Percentiles rank a stretch among this genome's conserved stretches.
These are phyloP conservation scores for Porodaedalea pini DNA, from an alignment of 1,284 basidiomycete genomes.

Conservation along the genomic window DNA sequence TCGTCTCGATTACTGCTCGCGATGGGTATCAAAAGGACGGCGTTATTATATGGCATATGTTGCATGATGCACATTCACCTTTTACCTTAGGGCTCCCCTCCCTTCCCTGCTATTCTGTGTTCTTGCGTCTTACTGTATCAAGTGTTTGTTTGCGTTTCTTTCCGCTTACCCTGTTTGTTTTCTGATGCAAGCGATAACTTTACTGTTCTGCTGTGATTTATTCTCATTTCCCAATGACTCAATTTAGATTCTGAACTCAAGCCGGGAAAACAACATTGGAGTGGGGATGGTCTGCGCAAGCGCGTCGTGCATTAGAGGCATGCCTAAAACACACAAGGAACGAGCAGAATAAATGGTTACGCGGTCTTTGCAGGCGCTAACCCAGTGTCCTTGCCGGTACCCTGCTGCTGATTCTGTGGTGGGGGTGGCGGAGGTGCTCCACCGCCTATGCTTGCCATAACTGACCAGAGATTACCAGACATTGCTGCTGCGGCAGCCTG, in stretches of 20 bases:
- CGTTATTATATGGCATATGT: too few relatives aligned
- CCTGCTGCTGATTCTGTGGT: not conserved
- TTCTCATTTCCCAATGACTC: not conserved
- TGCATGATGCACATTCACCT: too few relatives aligned
- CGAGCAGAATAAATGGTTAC: not conserved
- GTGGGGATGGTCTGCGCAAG: not conserved
- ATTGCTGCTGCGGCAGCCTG: slow-evolving; percentile 68
- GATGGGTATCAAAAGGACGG: too few relatives aligned
- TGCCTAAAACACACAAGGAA: not conserved
- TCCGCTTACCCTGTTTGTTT: not conserved
- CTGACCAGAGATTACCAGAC: slow-evolving; percentile 43
- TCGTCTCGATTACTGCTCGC: too few relatives aligned
- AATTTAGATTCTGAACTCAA: not conserved
- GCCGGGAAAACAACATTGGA: not conserved
- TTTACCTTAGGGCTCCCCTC: too few relatives aligned
- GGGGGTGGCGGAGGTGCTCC: slow-evolving; percentile 22
- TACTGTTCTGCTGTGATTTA: slow-evolving; percentile 18
- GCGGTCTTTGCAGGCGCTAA: not conserved
- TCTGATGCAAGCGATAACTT: not conserved
- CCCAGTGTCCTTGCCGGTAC: not conserved
- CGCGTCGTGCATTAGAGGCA: not conserved
- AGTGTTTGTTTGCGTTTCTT: too few relatives aligned
- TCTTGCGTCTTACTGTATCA: too few relatives aligned
- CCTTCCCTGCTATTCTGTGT: too few relatives aligned
- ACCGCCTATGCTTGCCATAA: slow-evolving; percentile 32